These are phyloP conservation scores for Neoboletus brunneissimus DNA, from an alignment of 768 basidiomycete genomes.

Conservation along the genomic window DNA sequence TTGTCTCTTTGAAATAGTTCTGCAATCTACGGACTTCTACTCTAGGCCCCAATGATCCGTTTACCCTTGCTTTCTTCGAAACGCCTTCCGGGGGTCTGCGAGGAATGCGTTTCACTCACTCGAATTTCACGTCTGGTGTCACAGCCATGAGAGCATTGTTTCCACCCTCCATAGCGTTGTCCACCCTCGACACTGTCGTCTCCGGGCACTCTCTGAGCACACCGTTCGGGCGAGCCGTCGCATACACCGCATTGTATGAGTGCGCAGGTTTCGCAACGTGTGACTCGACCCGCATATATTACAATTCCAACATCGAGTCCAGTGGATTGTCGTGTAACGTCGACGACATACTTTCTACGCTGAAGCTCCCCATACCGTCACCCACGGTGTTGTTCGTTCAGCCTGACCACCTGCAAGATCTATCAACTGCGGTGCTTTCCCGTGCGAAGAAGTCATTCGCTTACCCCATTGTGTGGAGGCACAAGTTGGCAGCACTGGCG, in stretches of 20 bases:
- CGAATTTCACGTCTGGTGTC: constrained; percentile 88
- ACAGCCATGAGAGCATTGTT: constrained; percentile 73
- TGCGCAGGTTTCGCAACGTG: constrained; percentile 71
- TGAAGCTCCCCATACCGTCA: constrained; percentile 57
- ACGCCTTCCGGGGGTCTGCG: constrained; percentile 50
- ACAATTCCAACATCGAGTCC: constrained; percentile 21
- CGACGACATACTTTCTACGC: constrained; percentile 46
- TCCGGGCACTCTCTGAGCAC: constrained; percentile 72
- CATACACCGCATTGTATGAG: constrained; percentile 75
- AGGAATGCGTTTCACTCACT: constrained; percentile 70
- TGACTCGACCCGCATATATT: constrained; percentile 52
- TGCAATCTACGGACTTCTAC: background rate
- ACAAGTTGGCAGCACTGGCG: constrained; percentile 64
- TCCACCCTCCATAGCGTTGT: constrained; percentile 65
- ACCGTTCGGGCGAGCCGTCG: constrained; percentile 76
- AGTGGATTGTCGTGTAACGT: constrained; percentile 31
- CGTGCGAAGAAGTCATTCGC: constrained; percentile 54
- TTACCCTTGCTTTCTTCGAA: constrained; percentile 65
- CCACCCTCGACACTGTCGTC: constrained; percentile 72
- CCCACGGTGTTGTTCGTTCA: constrained; percentile 79
- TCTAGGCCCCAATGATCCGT: constrained; percentile 50
- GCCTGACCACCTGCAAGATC: constrained; percentile 55
- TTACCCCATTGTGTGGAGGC: constrained; percentile 68
- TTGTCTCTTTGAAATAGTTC: constrained; percentile 7
- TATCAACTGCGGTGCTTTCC: constrained; percentile 52